A percentile compares a stretch with the other conserved stretches of the same genome.
phyloP scores from a whole-genome alignment of 345 rosid species.

The Citrus australasica region DNA sequence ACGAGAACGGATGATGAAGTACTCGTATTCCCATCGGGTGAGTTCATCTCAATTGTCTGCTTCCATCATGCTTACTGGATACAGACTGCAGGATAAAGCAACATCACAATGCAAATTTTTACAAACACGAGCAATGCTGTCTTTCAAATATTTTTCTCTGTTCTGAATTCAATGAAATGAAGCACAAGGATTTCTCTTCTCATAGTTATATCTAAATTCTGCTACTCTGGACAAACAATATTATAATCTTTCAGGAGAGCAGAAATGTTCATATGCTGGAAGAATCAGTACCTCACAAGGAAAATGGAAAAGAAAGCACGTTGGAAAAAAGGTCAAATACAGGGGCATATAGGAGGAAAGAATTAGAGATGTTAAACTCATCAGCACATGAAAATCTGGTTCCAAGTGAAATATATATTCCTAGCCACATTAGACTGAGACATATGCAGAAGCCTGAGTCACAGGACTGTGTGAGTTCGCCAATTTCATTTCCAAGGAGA shows the following conservation, averaged over 20 bases:
- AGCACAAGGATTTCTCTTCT: not conserved
- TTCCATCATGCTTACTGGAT: not conserved
- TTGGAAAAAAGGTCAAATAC: conserved; percentile 22
- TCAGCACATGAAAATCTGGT: conserved; percentile 16
- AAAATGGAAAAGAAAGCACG: conserved; percentile 33
- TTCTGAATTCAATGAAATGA: not conserved
- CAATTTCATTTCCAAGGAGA: conserved; percentile 58
- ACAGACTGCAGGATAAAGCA: not conserved
- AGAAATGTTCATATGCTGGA: conserved; percentile 35
- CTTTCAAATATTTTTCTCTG: conserved; percentile 3
- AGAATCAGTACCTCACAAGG: conserved; percentile 37
- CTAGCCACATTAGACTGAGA: conserved; percentile 28
- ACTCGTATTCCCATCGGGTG: conserved; percentile 81
- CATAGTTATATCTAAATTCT: not conserved
- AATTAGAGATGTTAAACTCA: conserved; percentile 24
- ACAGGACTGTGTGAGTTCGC: conserved; percentile 40
- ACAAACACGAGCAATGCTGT: not conserved
- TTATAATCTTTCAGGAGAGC: conserved; percentile 52
- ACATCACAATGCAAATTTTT: not conserved
- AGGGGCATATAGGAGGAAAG: conserved; percentile 21
- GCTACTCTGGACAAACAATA: not conserved
- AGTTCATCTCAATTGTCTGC: not conserved
- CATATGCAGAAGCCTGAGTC: conserved; percentile 33
- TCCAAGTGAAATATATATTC: conserved; percentile 21
- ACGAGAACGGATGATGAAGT: conserved; percentile 75